These are phyloP conservation scores for Corchorus olitorius DNA, from an alignment of 345 rosid species.

Conservation along the genomic window DNA sequence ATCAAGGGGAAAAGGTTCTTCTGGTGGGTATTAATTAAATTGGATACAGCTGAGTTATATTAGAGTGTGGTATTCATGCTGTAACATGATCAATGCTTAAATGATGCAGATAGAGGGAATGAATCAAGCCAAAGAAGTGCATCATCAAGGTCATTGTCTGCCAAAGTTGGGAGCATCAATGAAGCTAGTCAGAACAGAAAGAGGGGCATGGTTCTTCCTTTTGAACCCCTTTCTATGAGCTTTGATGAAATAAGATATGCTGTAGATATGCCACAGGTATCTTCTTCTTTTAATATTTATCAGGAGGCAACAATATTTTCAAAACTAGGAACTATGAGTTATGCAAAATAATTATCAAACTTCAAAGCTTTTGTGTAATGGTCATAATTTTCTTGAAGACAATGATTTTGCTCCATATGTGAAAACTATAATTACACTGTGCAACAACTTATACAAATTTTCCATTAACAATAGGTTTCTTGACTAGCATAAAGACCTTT, in stretches of 20 bases:
- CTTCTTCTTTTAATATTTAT: background rate
- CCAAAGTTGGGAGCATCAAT: conserved; percentile 38
- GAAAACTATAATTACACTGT: background rate
- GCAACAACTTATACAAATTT: background rate
- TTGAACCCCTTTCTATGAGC: conserved; percentile 56
- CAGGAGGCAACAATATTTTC: background rate
- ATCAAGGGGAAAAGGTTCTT: conserved; percentile 28
- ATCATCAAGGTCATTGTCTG: conserved; percentile 35
- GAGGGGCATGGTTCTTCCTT: conserved; percentile 73
- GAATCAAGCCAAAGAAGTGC: conserved; percentile 24
- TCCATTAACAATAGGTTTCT: background rate
- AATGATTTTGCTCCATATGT: background rate
- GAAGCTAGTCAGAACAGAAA: conserved; percentile 33
- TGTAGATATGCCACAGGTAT: conserved; percentile 69
- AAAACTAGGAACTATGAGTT: background rate
- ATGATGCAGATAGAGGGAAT: conserved; percentile 40
- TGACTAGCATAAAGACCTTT: background rate
- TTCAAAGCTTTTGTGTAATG: background rate
- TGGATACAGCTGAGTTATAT: background rate
- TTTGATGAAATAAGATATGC: conserved; percentile 64
- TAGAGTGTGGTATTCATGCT: background rate
- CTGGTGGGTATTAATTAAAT: conserved; percentile 30
- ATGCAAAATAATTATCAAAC: background rate
- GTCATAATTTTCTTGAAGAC: background rate
- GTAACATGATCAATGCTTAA: conserved; percentile 14